Base-by-base conservation (phyloP, 371 early-diverging fungal genomes). In the Zychaea mexicana region DNA sequence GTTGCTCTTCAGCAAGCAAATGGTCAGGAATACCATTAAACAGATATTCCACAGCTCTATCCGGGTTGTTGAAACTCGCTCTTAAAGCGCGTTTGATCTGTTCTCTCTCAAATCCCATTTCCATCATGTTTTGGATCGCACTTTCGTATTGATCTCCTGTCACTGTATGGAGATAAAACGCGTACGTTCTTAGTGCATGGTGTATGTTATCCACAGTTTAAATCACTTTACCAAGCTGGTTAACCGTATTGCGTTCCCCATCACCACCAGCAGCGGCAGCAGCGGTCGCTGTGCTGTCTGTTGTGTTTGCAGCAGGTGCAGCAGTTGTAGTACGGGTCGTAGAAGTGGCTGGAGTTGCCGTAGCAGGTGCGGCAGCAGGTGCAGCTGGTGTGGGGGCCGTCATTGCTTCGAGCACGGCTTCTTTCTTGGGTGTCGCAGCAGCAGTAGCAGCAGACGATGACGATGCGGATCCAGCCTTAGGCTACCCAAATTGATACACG, bases 51-150 rank as follows among this genome's bases (percentile, higher is more conserved):
- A 93, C 96, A 30, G 98, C 98, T 62, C 98, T 85, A 70, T 96
- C 96, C 4, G 98, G 96, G 73, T 98, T 98, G 77, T 97, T 97
- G 76, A 91, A 98, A 68, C 95, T 94, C 17, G 98, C 97, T 36
- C 96, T 88, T 91, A 98, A 94, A 28, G 98, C 98, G 60, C 80
- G 76, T 52, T 88, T 86, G 65, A 95, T 92, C 69, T 95, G 87
- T 13, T 93, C 92, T 57, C 94, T 88, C 60, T 90, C 86, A 77
- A 93, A 98, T 6, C 98, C 98, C 96, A 98, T 95, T 62, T 97
- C 97, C 70, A 96, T 83, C 88, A 98, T 90, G 70, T 91, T 92
- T 52, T 83, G 74, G 46, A 97, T 85, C 19, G 93, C 94, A 52
- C 84, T 80, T 67, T 95, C 94, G 61, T 88, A 88, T 57, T 85